Base-by-base conservation (phyloP, 2,329 filamentous ascomycete species). In the Cercospora janseana region DNA sequence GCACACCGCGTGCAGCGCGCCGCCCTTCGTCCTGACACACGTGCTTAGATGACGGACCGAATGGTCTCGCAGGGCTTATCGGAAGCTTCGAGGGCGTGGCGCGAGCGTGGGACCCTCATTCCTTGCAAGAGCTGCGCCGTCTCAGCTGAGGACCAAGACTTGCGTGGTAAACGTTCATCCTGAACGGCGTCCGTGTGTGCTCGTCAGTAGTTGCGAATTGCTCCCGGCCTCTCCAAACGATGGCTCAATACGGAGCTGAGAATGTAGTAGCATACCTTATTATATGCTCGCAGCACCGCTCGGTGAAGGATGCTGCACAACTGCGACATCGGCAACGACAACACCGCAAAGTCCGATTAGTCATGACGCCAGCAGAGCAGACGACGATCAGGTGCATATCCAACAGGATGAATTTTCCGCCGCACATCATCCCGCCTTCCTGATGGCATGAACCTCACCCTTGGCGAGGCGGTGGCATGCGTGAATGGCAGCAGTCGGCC, bases 401-500 rank as follows among this genome's bases (percentile, higher is more conserved):
- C n/a, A 16, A 5, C 13, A 18, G n/a, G 3, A 18, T 23, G 20
- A 13, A 23, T 3, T 21, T 1, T 23, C 4, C 10, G n/a, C 34
- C 29, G 28, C 7, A 12, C 31, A 18, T 46, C 31, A 37, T 35
- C 29, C n/a, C n/a, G n/a, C n/a, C 31, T 31, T 29, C 20, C 8
- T 13, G 20, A 46, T 46, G 18, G 20, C 31, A 46, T 23, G 15
- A 23, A 35, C 20, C 29, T 46, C 31, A 38, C 23, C 37, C 31
- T 43, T 45, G 45, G 43, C 41, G 46, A 48, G 37, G 26, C 35
- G 40, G 29, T 52, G 40, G 28, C 16, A 28, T 34, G 4, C 26
- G 28, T 56, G 46, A 41, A 62, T 62, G 59, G 55, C 60, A 44
- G 31, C 52, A 18, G 28, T 60, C 38, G 46, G 53, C 37, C 46